Percentiles rank a stretch among this genome's conserved stretches.
Evolutionary conservation across 2,329 filamentous ascomycete genomes (phyloP).

Genomic region (Aureobasidium zeae): DNA sequence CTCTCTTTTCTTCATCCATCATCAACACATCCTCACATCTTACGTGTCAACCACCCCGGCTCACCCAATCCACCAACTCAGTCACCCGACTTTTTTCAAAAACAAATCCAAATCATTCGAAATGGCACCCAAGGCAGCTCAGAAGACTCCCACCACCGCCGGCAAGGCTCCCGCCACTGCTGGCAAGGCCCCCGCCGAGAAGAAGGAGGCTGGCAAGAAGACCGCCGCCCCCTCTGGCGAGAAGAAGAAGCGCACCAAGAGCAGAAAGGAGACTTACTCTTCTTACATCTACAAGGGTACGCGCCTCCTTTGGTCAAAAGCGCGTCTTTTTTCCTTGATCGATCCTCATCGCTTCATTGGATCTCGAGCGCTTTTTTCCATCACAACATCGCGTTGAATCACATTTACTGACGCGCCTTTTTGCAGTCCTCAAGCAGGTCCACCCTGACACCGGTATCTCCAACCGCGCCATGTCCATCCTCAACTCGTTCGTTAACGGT

Average conservation of each 20-base stretch:
- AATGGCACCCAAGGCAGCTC: conserved; percentile 97
- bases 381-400: conserved; percentile 12
- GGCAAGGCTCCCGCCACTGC: conserved; percentile 77
- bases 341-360: conserved; percentile 17
- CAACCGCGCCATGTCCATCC: conserved; percentile 98
- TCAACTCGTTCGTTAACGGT: conserved; percentile 99
- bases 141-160: conserved; percentile 93
- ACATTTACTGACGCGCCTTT: conserved; percentile 32
- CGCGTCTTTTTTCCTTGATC: conserved; percentile 18
- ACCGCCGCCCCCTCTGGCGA: conserved; percentile 83
- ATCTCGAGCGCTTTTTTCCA: conserved; percentile 13
- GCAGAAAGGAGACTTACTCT: conserved; percentile 99
- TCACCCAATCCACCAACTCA: conserved; percentile 25
- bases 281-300: conserved; percentile 99
- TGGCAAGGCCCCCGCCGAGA: conserved; percentile 77
- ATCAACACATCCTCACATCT: conserved; percentile 22
- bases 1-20: conserved; percentile 28
- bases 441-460: conserved; percentile 99
- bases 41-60: conserved; percentile 25
- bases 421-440: conserved; percentile 88
- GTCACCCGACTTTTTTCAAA: conserved; percentile 22
- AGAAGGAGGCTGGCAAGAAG: conserved; percentile 99
- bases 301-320: conserved; percentile 13
- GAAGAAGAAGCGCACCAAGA: conserved; percentile 99
- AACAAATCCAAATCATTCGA: conserved; percentile 37